Base-by-base conservation (phyloP, 2,329 filamentous ascomycete genomes). In the Rhinocladiella mackenziei region DNA sequence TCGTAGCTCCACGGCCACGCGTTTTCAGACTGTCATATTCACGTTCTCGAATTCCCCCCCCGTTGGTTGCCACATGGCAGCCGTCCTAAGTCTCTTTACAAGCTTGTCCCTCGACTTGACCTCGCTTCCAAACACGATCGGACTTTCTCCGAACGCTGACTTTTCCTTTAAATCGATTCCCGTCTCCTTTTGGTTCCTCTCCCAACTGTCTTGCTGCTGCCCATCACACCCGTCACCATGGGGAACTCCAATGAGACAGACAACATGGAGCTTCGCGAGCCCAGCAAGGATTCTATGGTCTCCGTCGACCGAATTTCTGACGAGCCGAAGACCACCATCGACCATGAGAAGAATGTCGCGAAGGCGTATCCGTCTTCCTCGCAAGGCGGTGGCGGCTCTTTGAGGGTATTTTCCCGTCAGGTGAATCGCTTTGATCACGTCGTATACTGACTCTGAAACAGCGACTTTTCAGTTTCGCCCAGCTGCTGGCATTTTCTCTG, bases 401-500 rank as follows among this genome's bases (percentile, higher is more conserved):
- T 43, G 33, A 37, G 38, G 42, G 47, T 50, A 45, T n/a, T 32
- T 6, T 11, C 18, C n/a, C 23, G 8, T 6, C 31, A 9, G 11
- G 5, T 35, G 13, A 6, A 33, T 17, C 25, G n/a, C 15, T 10
- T 11, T 23, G 25, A 13, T 15, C 14, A 4, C 25, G 4, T 14
- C 15, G 5, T 11, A 3, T 11, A 35, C 28, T 43, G 33, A 36
- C 33, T 9, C n/a, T 29, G 8, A 29, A 18, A 5, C 26, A 49
- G 50, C 39, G 48, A 23, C 28, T 55, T 9, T 56, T 56, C 47
- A 51, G 47, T 25, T 50, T 50, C 29, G 41, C 45, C 14, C 51
- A 56, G 39, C 30, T 56, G 2, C 39, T 56, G 7, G 51, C 46
- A n/a, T 56, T 55, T 37, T 47, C 51, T 2, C 34, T 56, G 39